Evolutionary conservation across 1,284 basidiomycete species (phyloP), one percentile per base, ranked within the genome.

Genomic region (Rhodofomes roseus): DNA sequence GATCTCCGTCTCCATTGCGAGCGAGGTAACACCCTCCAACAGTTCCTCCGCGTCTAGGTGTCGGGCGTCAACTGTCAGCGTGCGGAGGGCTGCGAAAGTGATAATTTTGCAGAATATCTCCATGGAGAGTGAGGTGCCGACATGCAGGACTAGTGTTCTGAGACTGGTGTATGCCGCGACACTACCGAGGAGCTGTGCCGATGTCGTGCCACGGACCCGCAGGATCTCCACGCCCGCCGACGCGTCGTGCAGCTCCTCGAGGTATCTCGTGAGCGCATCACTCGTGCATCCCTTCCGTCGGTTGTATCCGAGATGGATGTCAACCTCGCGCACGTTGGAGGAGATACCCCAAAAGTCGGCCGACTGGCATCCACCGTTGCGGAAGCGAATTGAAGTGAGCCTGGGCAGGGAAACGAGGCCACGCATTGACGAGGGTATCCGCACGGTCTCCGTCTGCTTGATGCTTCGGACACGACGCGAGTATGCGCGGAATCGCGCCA

Each of bases 61-160:
- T 27, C 75, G 73, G 4, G 79, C 78, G 61, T 86, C 83, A 18
- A 85, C 61, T 59, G 80, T 75, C 44, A 87, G 74, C 52, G 80
- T 71, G 43, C 66, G 63, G 53, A 86, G 76, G 40, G 59, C 54
- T 2, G 78, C 78, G 44, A 85, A 78, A 2, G 63, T 46, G 39
- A 77, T 73, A 50, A 85, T 68, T 2, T 77, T 73, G 40, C 73
- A 66, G 36, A 87, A 65, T 6, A 78, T 77, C 22, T 73, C 70
- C 29, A 68, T 67, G 22, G 73, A 73, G 57, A 86, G 67, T 16
- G 77, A 77, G 3, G 65, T 61, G 16, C 81, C 79, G 23, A 78
- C 70, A 31, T 77, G 75, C 34, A 87, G 70, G 2, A 76, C 78
- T 27, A 85, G 72, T 2, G 70, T 71, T 36, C 71, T 72, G 22